Evolutionary conservation across 257 asterid species (phyloP), one percentile per base, ranked within the genome.

Genomic region (Paulownia fortunei): DNA sequence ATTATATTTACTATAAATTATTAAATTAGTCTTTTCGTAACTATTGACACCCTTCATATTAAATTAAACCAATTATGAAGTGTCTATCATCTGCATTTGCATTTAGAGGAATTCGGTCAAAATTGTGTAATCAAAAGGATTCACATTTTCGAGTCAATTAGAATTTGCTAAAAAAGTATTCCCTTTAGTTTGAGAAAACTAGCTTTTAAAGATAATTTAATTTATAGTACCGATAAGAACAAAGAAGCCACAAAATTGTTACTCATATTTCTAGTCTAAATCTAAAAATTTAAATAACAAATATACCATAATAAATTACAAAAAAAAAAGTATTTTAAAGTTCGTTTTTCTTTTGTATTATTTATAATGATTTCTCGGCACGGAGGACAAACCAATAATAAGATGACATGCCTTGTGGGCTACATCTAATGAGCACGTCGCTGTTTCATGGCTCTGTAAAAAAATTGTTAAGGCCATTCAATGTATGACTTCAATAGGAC

Each of bases 401-500:
- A 24, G 44, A 59, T 16, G 24, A 12, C 49, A 61, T 27, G 24
- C 37, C 8, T 44, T 30, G 32, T n/a, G 62, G 79, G 71, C 70
- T 59, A n/a, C 30, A 60, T 76, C 73, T 51, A 76, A 76, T 36
- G 41, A 18, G 46, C 69, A 18, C 11, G 75, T 73, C 71, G 69
- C 30, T 73, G 70, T 60, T 39, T 49, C 24, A 19, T 34, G 66
- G 70, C 47, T 30, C 41, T 54, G 75, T 36, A 66, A 23, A 41
- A 21, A 24, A 54, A 51, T 23, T 8, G 19, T 30, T 41, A 32
- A 34, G 36, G 69, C 74, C 62, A 63, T 51, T 51, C 42, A 51
- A 65, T 76, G 58, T 18, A 56, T 56, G 81, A 49, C 70, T 41
- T 77, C 59, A 77, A 69, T 59, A 42, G 60, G 77, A 77, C 82